Evolutionary conservation across 495 filamentous ascomycete genomes (phyloP), one percentile per base, ranked within the genome.

Genomic region (Saxispiralis lemnorum): DNA sequence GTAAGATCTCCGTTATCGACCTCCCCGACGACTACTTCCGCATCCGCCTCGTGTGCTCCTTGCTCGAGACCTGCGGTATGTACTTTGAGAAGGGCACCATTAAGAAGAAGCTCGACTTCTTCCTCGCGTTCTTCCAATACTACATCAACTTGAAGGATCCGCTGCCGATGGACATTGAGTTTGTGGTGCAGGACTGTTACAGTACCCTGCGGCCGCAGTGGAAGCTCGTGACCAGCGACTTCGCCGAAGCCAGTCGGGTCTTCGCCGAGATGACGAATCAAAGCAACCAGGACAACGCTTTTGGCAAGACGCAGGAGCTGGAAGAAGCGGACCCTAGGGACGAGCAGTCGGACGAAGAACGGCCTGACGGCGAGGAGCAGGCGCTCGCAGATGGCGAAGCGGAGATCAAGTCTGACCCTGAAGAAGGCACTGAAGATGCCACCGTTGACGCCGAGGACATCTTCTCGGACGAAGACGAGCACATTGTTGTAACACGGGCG

Each of bases 91-190:
- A 86, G 42, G 89, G 92, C 5, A 75, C 78, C 30, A 78, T 87
- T 0, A 89, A 86, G 56, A 96, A 94, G 67, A 99, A 95, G 65
- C 72, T 99, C 13, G 89, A 99, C 56, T 96, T 93, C 62, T 99
- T 95, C 67, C 69, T 99, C 40, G 88, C 80, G 0, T 99, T 95
- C 63, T 85, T 96, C 59, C 89, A 87, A 73, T 95, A 94, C 57
- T 99, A 99, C 66, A 79, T 94, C 47, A 75, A 78, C 53, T 82
- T 80, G n/a, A 99, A 99, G 60, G 82, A 92, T 10, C 70, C 81
- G 1, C 58, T 94, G 34, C 92, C 89, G 1, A 94, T 96, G 85
- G 89, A 96, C 54, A 78, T 95, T 41, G 89, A 99, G 49, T 99
- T 96, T 62, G 78, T 94, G 34, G 73, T 95, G 19, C 89, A 95